These are phyloP conservation scores for Hypoxylon sp. DNA, from an alignment of 2,329 filamentous ascomycete genomes.

Conservation along the genomic window DNA sequence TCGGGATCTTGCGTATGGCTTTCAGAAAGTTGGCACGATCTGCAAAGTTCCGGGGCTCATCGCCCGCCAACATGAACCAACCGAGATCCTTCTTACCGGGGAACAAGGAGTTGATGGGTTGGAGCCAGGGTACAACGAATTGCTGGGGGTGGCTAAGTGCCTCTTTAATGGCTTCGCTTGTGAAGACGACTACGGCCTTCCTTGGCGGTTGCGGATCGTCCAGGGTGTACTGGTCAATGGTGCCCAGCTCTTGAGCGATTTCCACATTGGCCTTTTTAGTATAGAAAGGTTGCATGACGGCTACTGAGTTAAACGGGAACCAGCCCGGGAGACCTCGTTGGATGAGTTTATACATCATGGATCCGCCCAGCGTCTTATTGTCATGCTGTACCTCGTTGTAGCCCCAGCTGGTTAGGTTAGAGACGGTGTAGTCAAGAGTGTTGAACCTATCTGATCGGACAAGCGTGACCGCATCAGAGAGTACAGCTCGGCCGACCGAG, in stretches of 20 bases:
- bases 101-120: constrained; percentile 51
- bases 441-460: constrained; percentile 72
- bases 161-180: constrained; percentile 50
- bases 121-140: constrained; percentile 54
- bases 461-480: constrained; percentile 70
- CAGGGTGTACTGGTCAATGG: constrained; percentile 51
- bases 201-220: constrained; percentile 55
- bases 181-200: constrained; percentile 49
- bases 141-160: constrained; percentile 51
- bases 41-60: constrained; percentile 50
- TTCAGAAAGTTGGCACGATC: constrained; percentile 51
- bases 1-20: constrained; percentile 53
- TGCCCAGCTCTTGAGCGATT: constrained; percentile 57
- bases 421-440: constrained; percentile 61
- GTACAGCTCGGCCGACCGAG: constrained; percentile 66
- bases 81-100: constrained; percentile 54
- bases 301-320: constrained; percentile 59
- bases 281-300: constrained; percentile 61
- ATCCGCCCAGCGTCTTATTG: constrained; percentile 56
- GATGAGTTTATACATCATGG: constrained; percentile 61
- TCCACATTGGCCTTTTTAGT: constrained; percentile 57
- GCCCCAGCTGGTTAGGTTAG: constrained; percentile 59
- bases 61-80: constrained; percentile 57
- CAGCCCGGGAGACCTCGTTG: constrained; percentile 60
- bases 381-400: constrained; percentile 57